Evolutionary conservation across 2,329 filamentous ascomycete genomes (phyloP).

Genomic region (Fusarium nygamai): DNA sequence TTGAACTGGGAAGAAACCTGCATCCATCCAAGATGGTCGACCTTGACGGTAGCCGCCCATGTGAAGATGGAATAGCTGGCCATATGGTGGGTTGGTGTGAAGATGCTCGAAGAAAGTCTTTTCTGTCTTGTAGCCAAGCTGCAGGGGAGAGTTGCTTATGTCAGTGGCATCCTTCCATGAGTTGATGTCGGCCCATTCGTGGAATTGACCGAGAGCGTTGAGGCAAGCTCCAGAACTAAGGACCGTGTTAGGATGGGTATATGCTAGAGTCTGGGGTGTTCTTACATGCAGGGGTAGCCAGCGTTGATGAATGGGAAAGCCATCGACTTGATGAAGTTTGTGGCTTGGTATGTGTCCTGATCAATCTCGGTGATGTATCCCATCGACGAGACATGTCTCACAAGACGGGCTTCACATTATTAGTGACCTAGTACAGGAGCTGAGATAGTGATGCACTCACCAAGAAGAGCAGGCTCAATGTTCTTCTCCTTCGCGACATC

Average conservation of each 20-base stretch:
- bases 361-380: slow-evolving; percentile 52
- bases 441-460: not conserved
- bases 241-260: not conserved
- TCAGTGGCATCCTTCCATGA: slow-evolving; percentile 46
- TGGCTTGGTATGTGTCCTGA: slow-evolving; percentile 49
- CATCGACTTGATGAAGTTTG: slow-evolving; percentile 51
- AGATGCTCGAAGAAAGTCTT: slow-evolving; percentile 49
- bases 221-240: slow-evolving; percentile 21
- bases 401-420: slow-evolving; percentile 40
- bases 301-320: slow-evolving; percentile 48
- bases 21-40: slow-evolving; percentile 48
- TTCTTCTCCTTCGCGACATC: slow-evolving; percentile 44
- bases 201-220: slow-evolving; percentile 41
- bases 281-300: slow-evolving; percentile 48
- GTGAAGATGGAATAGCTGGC: slow-evolving; percentile 50
- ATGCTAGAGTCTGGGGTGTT: fast-evolving
- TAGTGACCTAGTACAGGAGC: fast-evolving
- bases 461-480: slow-evolving; percentile 10
- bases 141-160: slow-evolving; percentile 43
- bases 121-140: slow-evolving; percentile 48
- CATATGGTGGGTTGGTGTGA: slow-evolving; percentile 43
- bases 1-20: slow-evolving; percentile 49
- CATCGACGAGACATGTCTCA: slow-evolving; percentile 52
- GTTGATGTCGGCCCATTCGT: slow-evolving; percentile 44
- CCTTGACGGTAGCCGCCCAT: slow-evolving; percentile 52